A percentile compares a stretch with the other conserved stretches of the same genome.
phyloP scores from a whole-genome alignment of 306 rosid species.

The Coriaria nepalensis region DNA sequence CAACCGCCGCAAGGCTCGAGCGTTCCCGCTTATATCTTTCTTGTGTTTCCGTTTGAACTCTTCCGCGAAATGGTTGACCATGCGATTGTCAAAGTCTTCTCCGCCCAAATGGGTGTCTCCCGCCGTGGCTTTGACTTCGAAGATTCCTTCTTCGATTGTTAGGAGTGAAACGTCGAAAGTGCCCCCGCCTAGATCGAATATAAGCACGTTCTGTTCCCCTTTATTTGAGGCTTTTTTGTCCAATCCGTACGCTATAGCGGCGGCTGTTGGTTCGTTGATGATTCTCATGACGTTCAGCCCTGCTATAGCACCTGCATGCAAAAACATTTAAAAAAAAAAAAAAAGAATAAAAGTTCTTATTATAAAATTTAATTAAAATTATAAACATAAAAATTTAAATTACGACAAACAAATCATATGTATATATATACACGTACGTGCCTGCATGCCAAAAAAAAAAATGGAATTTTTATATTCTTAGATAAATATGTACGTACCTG shows the following conservation, averaged over 20 bases:
- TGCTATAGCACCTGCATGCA: slow-evolving; percentile 26
- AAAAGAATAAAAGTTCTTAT: too few species aligned
- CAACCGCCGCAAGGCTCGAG: slow-evolving; percentile 60
- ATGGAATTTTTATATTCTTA: too few species aligned
- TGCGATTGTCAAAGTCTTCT: slow-evolving; percentile 66
- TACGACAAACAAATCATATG: too few species aligned
- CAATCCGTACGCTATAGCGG: slow-evolving; percentile 69
- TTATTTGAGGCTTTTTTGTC: slow-evolving; percentile 55
- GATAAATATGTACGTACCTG: background rate
- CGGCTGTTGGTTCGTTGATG: slow-evolving; percentile 75
- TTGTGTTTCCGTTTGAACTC: slow-evolving; percentile 59
- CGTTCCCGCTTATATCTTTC: slow-evolving; percentile 62
- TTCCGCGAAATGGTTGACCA: slow-evolving; percentile 63
- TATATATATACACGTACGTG: too few species aligned
- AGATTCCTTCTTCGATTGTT: slow-evolving; percentile 67
- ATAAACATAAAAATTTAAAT: too few species aligned
- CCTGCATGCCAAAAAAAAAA: too few species aligned
- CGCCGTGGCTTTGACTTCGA: slow-evolving; percentile 75
- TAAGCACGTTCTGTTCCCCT: slow-evolving; percentile 72
- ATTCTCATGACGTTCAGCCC: slow-evolving; percentile 62
- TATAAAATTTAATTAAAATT: too few species aligned
- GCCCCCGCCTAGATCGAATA: slow-evolving; percentile 63
- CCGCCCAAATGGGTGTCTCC: slow-evolving; percentile 86
- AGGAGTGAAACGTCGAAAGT: slow-evolving; percentile 68
- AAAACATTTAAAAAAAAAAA: too few species aligned